Evolutionary conservation across 2,329 filamentous ascomycete species (phyloP).

Genomic region (Hypoxylon sp.): DNA sequence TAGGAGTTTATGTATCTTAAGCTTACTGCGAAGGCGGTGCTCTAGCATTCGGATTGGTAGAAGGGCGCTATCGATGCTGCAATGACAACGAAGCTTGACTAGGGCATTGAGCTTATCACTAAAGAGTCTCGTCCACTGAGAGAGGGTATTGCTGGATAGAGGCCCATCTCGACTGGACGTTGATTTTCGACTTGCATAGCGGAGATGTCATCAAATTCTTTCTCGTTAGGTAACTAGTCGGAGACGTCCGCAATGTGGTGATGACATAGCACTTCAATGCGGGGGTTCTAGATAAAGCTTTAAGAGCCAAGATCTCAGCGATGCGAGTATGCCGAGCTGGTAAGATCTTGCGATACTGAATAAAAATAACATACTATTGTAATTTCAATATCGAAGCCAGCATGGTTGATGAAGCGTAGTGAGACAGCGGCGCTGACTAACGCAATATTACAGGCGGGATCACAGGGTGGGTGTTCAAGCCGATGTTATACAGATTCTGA

Average conservation of each 20-base stretch:
- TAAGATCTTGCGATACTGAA: constrained; percentile 22
- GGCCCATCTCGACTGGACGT: constrained; percentile 46
- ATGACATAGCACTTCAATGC: constrained; percentile 47
- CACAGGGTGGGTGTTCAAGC: background rate
- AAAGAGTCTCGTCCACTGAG: constrained; percentile 45
- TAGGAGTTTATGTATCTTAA: constrained; percentile 27
- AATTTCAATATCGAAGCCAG: constrained; percentile 4
- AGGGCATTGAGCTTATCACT: constrained; percentile 41
- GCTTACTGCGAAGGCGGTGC: constrained; percentile 20
- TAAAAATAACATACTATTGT: constrained; percentile 12
- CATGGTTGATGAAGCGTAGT: background rate
- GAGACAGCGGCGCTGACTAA: background rate
- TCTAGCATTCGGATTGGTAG: constrained; percentile 36
- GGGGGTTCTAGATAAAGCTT: constrained; percentile 50
- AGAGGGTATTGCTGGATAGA: constrained; percentile 31
- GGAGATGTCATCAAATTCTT: constrained; percentile 46
- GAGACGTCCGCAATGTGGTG: constrained; percentile 39
- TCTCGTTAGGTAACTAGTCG: constrained; percentile 47
- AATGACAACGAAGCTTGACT: constrained; percentile 37
- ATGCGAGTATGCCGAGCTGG: constrained; percentile 19
- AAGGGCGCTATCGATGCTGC: constrained; percentile 40
- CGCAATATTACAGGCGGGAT: background rate
- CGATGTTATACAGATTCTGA: constrained; percentile 23
- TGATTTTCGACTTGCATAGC: constrained; percentile 46
- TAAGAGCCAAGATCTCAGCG: constrained; percentile 18